Base-by-base conservation (phyloP, 306 rosid genomes). In the Medicago lupulina region DNA sequence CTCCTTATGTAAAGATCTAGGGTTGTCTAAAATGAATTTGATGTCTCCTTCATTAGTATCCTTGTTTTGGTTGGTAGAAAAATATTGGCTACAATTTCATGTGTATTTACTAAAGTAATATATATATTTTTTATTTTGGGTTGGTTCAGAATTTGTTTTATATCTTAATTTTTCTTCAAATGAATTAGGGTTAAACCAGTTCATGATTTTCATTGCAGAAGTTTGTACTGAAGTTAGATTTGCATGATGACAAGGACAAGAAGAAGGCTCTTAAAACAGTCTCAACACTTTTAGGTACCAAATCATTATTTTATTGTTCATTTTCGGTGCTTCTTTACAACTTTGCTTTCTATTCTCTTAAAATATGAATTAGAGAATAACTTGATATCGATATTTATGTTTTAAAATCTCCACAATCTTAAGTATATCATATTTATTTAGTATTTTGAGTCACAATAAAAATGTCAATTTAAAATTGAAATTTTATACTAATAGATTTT, bases 221-320 rank as follows among this genome's bases (percentile, higher is more conserved):
- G 85, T 38, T 87, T 59, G 88, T 96, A 44, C 76, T 96, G 86
- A 90, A 85, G 77, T 71, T 96, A 79, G 99, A 87, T 71, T 80
- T 96, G 81, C 86, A 79, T 16, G 97, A 90, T 82, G 93, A 77
- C 86, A 96, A 72, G 74, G 96, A 90, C 74, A 96, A 96, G 81
- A 93, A 92, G 86, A 96, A 89, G 85, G 99, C 99, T 54, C 53
- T 96, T 80, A 96, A 88, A 86, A 87, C 92, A 2, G 92, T 92
- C 61, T 89, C 98, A 54, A 60, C 92, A 68, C 93, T 96, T 83
- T 70, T 90, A 77, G 99, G 99, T 92, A 74, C 69, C 39, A 44
- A 81, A 57, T 78, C 43, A 53, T 70, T 18, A 62, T 74, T 76
- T 60, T n/a, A 4, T 31, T 47, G 9, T 61, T 64, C 40, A 16